phyloP scores from a whole-genome alignment of 306 rosid species.

The Crotalaria pallida region DNA sequence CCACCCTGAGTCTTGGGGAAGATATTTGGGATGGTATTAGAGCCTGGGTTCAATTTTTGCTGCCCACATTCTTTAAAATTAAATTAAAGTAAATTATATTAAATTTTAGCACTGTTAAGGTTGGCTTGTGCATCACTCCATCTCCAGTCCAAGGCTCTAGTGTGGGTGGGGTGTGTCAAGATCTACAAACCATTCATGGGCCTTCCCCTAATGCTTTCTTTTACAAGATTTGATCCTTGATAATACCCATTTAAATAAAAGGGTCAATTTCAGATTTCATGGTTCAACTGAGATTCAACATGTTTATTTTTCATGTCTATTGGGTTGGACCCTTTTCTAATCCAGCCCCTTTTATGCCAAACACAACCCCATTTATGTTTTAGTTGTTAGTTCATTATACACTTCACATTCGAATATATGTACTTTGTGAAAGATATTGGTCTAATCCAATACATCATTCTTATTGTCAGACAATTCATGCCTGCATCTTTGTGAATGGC shows the following conservation, averaged over 20 bases:
- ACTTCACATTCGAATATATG: background rate
- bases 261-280: background rate
- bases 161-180: background rate
- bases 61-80: background rate
- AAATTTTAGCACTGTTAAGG: background rate
- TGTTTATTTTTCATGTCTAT: background rate
- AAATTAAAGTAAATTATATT: no score
- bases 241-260: background rate
- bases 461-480: slow-evolving; percentile 59
- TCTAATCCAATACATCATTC: slow-evolving; percentile 24
- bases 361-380: background rate
- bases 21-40: background rate
- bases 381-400: background rate
- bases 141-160: background rate
- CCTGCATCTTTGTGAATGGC: slow-evolving; percentile 47
- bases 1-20: background rate
- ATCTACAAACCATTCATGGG: background rate
- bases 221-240: background rate
- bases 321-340: background rate
- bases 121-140: background rate
- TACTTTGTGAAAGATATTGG: background rate
- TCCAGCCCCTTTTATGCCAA: background rate
- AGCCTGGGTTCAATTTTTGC: background rate
- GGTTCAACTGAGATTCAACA: background rate
- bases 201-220: background rate